A percentile compares a stretch with the other conserved stretches of the same genome.
Evolutionary conservation across 2,329 filamentous ascomycete species (phyloP).

Genomic region (Zasmidium cellare): DNA sequence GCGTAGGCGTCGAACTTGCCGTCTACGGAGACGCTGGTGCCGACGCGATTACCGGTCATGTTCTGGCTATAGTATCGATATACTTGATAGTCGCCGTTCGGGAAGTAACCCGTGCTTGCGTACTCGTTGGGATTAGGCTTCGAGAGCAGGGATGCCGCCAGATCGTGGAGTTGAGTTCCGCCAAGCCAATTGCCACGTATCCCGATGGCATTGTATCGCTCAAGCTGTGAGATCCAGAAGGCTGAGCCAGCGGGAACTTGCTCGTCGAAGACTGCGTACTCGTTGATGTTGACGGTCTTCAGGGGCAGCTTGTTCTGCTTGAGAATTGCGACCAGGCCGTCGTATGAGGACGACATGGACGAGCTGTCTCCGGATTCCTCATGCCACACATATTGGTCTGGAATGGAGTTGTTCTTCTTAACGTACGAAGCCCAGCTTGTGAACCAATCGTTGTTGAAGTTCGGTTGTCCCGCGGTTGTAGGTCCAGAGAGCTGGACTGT

Average conservation of each 20-base stretch:
- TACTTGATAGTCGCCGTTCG: conserved; percentile 46
- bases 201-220: conserved; percentile 44
- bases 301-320: conserved; percentile 23
- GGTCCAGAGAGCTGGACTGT: conserved; percentile 38
- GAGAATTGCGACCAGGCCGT: conserved; percentile 26
- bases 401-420: conserved; percentile 39
- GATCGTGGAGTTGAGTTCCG: conserved; percentile 44
- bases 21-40: conserved; percentile 37
- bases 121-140: conserved; percentile 32
- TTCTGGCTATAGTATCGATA: conserved; percentile 49
- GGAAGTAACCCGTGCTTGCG: conserved; percentile 35
- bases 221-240: conserved; percentile 50
- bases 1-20: conserved; percentile 41
- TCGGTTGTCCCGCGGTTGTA: conserved; percentile 36
- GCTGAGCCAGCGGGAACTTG: conserved; percentile 44
- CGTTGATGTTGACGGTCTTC: conserved; percentile 48
- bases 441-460: conserved; percentile 40
- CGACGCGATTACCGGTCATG: conserved; percentile 44
- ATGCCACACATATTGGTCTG: conserved; percentile 49
- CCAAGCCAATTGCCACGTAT: conserved; percentile 49
- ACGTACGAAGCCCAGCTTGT: conserved; percentile 38
- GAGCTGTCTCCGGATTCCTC: not conserved
- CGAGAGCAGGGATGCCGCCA: conserved; percentile 42
- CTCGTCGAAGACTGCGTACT: conserved; percentile 45
- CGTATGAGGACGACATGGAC: not conserved